Conservation (phyloP, 2,329 filamentous ascomycete genomes). For the Aureobasidium sp. region DNA sequence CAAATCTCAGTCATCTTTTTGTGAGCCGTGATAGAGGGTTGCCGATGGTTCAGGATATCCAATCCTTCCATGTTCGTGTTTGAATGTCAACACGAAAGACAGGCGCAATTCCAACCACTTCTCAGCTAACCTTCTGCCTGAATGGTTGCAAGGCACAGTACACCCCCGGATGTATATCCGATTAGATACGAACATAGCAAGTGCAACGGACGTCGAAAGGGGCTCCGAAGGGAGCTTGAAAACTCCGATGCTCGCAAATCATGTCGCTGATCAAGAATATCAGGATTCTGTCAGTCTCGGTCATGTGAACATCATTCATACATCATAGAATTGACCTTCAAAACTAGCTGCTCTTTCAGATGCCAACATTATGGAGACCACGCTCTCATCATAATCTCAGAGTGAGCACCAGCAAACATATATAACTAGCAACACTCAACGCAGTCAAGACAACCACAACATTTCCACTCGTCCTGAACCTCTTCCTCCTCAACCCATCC, state of each 20-base stretch:
- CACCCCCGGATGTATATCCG: background rate
- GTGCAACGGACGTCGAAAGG: background rate
- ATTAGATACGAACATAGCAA: background rate
- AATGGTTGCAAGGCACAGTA: background rate
- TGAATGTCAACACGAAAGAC: background rate
- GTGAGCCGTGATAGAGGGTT: background rate
- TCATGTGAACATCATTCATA: background rate
- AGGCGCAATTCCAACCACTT: background rate
- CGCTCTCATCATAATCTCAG: conserved; percentile 34
- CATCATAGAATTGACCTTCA: background rate
- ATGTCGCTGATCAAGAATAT: background rate
- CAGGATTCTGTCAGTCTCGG: background rate
- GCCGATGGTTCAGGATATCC: background rate
- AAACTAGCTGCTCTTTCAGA: background rate
- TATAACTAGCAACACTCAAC: conserved; percentile 54
- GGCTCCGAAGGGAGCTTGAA: background rate
- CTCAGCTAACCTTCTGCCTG: background rate
- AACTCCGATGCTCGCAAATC: background rate
- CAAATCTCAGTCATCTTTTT: no score
- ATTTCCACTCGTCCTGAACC: conserved; percentile 58
- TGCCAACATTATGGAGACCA: no score
- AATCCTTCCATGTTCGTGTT: background rate
- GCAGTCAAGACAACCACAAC: conserved; percentile 55
- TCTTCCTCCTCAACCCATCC: conserved; percentile 51
- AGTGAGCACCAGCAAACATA: conserved; percentile 51